Base-by-base conservation (phyloP, 1,139 yeast species). In the Williopsis jadinii region DNA sequence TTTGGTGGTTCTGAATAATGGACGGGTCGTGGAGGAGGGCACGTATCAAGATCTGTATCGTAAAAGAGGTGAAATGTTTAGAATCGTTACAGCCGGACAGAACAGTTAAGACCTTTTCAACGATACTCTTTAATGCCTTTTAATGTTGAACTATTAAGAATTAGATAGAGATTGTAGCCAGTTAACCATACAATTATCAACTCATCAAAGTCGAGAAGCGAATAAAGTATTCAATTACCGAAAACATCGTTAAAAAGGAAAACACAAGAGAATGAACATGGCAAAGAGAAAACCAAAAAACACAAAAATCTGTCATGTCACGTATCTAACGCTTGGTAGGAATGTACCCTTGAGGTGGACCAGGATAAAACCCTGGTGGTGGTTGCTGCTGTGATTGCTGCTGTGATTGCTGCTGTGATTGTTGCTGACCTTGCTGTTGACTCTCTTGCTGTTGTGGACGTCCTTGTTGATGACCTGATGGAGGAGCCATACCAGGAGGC, bases 1-100 rank as follows among this genome's bases (percentile, higher is more conserved):
- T 12, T 48, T 74, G 1, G 45, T 75, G 1, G 66, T 67, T 2
- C 45, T 80, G 41, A 62, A 67, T 37, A 46, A 67, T 19, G 85
- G 86, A 1, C 44, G 37, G 6, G 54, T 77, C 1, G 59, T 46
- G 0, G 77, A 75, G 41, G 41, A 52, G 12, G 77, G 74, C 1
- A 15, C 44, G 2, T 67, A 51, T 42, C 46, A 56, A 2, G 46
- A 54, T 0, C 46, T 70, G 12, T 41, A 55, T 19, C 34, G 34
- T 2, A 37, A 40, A 5, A 44, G 48, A 8, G 63, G 66, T 8
- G 54, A 50, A 27, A 35, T 54, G 4, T 49, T 50, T 34, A 48
- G 55, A 30, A 50, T 61, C 32, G 44, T 61, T 11, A 49, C 30
- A 28, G 30, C 30, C 5, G 30, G 30, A 11, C 30, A 28, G 12